phyloP scores from a whole-genome alignment of 2,329 filamentous ascomycete species.

The Arthroderma sp. region DNA sequence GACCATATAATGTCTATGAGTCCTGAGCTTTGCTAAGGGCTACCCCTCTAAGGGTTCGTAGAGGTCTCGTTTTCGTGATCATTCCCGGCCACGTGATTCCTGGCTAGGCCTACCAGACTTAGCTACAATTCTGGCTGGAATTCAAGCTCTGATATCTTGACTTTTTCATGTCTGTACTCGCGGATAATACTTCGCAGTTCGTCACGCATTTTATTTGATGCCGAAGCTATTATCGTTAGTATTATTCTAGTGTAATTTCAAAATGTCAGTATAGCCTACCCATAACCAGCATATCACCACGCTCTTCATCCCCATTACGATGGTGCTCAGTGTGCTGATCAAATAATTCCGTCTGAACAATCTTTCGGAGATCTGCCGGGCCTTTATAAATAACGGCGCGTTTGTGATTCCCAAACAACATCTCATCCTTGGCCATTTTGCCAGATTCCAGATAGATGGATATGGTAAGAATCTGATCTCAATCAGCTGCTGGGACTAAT shows the following conservation, averaged over 20 bases:
- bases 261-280: conserved; percentile 10
- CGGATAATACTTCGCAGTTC: neutral
- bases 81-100: too few relatives aligned
- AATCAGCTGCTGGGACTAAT: too few relatives aligned
- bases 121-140: neutral
- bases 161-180: neutral
- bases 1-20: too few relatives aligned
- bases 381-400: conserved; percentile 14
- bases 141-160: neutral
- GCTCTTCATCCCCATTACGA: conserved; percentile 11
- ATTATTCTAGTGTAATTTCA: neutral
- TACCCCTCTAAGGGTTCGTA: too few relatives aligned
- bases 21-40: too few relatives aligned
- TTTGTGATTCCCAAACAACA: conserved; percentile 13
- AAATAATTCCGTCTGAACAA: conserved; percentile 14
- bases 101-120: too few relatives aligned
- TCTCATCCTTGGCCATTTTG: conserved; percentile 8
- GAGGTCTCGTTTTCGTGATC: too few relatives aligned
- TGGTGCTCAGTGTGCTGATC: too few relatives aligned
- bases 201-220: neutral
- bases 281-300: conserved; percentile 12
- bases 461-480: conserved; percentile 15
- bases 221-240: neutral
- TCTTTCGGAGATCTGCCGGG: conserved; percentile 11
- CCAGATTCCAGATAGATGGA: conserved; percentile 15